Base-by-base conservation (phyloP, 2,329 filamentous ascomycete genomes). In the Aspergillus fumigatiaffinis region DNA sequence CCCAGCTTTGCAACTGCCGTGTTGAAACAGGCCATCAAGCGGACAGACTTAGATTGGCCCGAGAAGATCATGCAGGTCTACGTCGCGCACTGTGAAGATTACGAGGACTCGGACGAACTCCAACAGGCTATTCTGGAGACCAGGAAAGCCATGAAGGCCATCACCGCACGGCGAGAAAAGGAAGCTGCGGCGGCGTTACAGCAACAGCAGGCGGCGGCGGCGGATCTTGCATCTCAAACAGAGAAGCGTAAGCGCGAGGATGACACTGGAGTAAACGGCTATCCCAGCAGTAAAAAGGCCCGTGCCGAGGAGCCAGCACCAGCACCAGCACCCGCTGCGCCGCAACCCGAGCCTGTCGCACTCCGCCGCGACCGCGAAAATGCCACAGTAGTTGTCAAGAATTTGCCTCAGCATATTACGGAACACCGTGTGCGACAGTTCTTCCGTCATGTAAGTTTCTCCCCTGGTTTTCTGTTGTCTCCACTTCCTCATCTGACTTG, bases 331-430 rank as follows among this genome's bases (percentile, higher is more conserved):
- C 51, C 58, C 64, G 66, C 70, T 14, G 73, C 73, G 10, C 67
- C 68, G 21, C 70, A 70, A 32, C 57, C 68, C 5, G 71, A 68
- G 64, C 66, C 60, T 51, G 65, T 60, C 57, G 71, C 77, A 29
- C 73, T 80, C 29, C 93, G 91, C 72, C 87, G 94, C 55, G 92
- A 99, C 73, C 87, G 94, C 46, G 94, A 99, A 70, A 89, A 97
- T 72, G 88, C 91, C 0, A 92, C 90, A 0, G 82, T 97, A 50
- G 84, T 95, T 53, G 87, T 96, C 3, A 87, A 84, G 52, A 89
- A 92, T 64, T 76, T 99, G 25, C 92, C 94, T 1, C 66, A 71
- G 3, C 84, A 88, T 54, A 84, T 87, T 0, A 86, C 86, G 0
- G 86, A 91, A 67, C 87, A 84, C 12, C 88, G 88, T 65, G 77